Percentiles rank a stretch among this genome's conserved stretches.
phyloP scores from a whole-genome alignment of 306 rosid genomes.

The Heteromeles arbutifolia region DNA sequence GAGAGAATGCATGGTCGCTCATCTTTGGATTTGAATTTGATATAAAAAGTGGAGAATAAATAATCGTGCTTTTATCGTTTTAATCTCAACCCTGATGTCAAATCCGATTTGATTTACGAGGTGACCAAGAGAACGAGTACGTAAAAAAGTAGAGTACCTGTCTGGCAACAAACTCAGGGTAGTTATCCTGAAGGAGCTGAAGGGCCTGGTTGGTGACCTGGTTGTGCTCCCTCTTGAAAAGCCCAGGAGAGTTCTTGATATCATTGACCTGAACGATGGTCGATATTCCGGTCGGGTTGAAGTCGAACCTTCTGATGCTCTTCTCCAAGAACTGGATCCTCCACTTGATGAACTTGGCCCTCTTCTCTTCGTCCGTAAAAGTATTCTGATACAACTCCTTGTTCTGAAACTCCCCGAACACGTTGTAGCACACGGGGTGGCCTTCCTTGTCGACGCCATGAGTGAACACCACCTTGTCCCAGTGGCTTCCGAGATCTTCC shows the following conservation, averaged over 20 bases:
- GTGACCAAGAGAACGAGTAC: too few relatives aligned
- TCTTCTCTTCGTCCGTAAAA: constrained; percentile 40
- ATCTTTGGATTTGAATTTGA: too few relatives aligned
- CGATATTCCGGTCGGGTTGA: constrained; percentile 37
- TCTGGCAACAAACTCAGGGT: constrained; percentile 55
- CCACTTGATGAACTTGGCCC: constrained; percentile 38
- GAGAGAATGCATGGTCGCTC: too few relatives aligned
- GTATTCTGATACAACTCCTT: constrained; percentile 46
- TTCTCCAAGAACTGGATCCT: constrained; percentile 48
- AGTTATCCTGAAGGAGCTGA: constrained; percentile 49
- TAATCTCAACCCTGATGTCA: too few relatives aligned
- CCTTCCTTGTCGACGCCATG: constrained; percentile 47
- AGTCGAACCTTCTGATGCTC: constrained; percentile 46
- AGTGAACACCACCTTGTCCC: constrained; percentile 49
- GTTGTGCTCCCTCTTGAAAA: constrained; percentile 36
- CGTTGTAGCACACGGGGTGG: constrained; percentile 58
- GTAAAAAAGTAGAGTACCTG: constrained; percentile 21
- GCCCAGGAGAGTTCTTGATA: constrained; percentile 40
- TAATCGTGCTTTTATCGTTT: too few relatives aligned
- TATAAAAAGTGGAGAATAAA: too few relatives aligned
- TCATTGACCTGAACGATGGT: constrained; percentile 54
- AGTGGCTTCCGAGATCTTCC: constrained; percentile 32
- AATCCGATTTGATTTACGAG: too few relatives aligned
- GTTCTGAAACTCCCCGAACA: constrained; percentile 39
- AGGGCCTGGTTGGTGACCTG: constrained; percentile 44